Conservation (phyloP, 257 asterid genomes). For the Salvia miltiorrhiza region DNA sequence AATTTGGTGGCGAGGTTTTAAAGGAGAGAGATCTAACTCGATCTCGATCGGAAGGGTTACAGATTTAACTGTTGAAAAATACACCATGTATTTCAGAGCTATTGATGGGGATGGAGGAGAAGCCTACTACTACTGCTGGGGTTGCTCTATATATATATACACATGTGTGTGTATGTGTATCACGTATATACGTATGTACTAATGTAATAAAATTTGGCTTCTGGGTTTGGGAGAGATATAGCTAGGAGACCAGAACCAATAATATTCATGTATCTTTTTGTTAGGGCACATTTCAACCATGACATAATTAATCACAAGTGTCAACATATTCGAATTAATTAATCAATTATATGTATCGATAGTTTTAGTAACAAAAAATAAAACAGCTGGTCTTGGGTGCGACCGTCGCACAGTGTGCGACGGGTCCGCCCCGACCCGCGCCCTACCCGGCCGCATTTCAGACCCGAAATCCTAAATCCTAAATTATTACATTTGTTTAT, state of each 20-base stretch:
- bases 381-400: too few species aligned
- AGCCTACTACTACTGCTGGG: background rate
- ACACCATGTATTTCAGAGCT: background rate
- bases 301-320: background rate
- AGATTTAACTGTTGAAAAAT: background rate
- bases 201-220: too few species aligned
- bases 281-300: background rate
- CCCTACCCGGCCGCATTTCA: too few species aligned
- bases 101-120: background rate
- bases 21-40: slow-evolving; percentile 18
- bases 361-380: too few species aligned
- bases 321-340: too few species aligned
- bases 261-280: background rate
- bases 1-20: slow-evolving; percentile 30
- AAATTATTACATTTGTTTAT: too few species aligned
- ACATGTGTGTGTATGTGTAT: background rate
- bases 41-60: too few species aligned
- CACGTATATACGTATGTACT: too few species aligned
- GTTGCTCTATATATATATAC: background rate
- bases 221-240: background rate
- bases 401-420: too few species aligned
- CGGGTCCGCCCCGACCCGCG: too few species aligned
- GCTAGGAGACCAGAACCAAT: background rate
- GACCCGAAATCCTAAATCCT: too few species aligned
- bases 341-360: too few species aligned